These are phyloP conservation scores for Glycyrrhiza uralensis DNA, from an alignment of 306 rosid species.

Conservation along the genomic window DNA sequence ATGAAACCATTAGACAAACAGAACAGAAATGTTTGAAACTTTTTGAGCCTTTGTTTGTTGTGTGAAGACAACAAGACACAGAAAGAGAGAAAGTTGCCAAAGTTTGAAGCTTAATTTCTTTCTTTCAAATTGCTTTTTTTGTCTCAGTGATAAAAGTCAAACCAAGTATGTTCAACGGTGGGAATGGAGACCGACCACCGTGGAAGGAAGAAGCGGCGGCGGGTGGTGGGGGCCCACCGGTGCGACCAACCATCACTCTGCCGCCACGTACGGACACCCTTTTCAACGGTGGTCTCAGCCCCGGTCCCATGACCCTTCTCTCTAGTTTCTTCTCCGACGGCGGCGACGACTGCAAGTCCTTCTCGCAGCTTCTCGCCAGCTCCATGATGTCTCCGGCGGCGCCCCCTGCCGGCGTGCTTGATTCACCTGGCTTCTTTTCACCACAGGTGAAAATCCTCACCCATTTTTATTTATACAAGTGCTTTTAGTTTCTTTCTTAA, in stretches of 20 bases:
- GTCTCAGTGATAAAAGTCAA: background rate
- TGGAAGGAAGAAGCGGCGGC: conserved; percentile 13
- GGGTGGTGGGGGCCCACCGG: background rate
- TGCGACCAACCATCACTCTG: conserved; percentile 47
- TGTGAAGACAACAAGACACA: background rate
- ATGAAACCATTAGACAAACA: background rate
- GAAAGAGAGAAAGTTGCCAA: no score
- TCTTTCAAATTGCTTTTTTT: background rate
- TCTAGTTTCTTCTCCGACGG: conserved; percentile 57
- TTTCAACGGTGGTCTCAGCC: conserved; percentile 62
- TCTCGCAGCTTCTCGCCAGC: conserved; percentile 83
- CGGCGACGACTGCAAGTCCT: conserved; percentile 60
- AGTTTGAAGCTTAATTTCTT: background rate
- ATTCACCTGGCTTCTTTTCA: conserved; percentile 49
- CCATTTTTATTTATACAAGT: background rate
- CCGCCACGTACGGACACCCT: conserved; percentile 65
- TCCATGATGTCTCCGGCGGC: conserved; percentile 61
- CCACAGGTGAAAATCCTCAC: conserved; percentile 52
- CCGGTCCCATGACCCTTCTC: conserved; percentile 83
- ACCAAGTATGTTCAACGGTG: conserved; percentile 24
- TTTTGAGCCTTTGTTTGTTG: background rate
- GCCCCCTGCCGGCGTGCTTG: conserved; percentile 28
- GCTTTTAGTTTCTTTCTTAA: background rate
- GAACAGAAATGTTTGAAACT: background rate
- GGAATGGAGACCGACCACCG: conserved; percentile 31